Percentiles rank a stretch among this genome's conserved stretches.
phyloP scores from a whole-genome alignment of 148 eudicot species.

The Rhododendron mucronatum region DNA sequence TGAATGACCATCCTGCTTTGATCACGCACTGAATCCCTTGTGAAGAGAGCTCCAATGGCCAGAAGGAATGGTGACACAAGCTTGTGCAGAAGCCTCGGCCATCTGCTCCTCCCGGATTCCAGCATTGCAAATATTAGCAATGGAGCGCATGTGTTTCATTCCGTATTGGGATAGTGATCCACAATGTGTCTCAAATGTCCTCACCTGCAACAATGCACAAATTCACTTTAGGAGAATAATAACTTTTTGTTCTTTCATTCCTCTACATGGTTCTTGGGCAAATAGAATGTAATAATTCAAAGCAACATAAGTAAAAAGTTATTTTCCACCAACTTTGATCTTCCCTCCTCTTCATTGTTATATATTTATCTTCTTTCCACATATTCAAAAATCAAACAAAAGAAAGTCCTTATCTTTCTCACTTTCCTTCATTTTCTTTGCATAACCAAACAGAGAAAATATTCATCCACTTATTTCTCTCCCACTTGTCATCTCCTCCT shows the following conservation, averaged over 20 bases:
- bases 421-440: background rate
- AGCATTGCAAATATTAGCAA: constrained; percentile 89
- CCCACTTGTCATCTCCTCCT: background rate
- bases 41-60: constrained; percentile 81
- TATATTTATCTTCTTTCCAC: background rate
- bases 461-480: background rate
- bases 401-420: background rate
- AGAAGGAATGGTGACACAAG: constrained; percentile 66
- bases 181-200: constrained; percentile 79
- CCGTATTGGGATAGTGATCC: constrained; percentile 96
- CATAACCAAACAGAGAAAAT: background rate
- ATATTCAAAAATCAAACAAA: background rate
- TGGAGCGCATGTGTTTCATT: constrained; percentile 97
- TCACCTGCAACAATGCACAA: constrained; percentile 42
- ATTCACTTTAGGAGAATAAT: background rate
- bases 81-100: constrained; percentile 81
- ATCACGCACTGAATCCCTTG: constrained; percentile 75
- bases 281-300: background rate
- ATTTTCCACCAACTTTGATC: background rate
- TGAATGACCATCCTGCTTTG: background rate
- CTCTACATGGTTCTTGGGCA: background rate
- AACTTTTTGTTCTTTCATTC: background rate
- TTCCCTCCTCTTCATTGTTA: background rate
- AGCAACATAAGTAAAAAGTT: background rate
- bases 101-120: constrained; percentile 65